Evolutionary conservation across 306 rosid species (phyloP).

Genomic region (Acacia confusa): DNA sequence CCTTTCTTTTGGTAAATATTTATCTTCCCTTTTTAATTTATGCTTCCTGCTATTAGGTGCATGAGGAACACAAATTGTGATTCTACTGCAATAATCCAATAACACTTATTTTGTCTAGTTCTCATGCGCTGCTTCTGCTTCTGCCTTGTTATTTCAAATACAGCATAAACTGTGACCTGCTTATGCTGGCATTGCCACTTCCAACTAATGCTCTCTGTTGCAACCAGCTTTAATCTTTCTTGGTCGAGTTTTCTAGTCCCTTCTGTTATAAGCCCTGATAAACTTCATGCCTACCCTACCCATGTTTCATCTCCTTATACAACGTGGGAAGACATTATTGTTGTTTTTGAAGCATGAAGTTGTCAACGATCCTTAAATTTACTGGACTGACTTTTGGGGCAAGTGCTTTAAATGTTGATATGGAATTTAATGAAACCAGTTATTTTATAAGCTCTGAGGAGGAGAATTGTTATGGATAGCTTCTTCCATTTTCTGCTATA

Average conservation of each 20-base stretch:
- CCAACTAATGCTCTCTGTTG: not conserved
- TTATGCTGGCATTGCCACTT: not conserved
- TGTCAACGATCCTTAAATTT: not conserved
- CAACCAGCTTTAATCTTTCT: not conserved
- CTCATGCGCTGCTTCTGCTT: not conserved
- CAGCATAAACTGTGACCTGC: not conserved
- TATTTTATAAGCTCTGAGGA: not conserved
- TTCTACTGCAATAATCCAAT: not conserved
- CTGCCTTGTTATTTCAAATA: not conserved
- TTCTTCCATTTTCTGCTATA: not conserved
- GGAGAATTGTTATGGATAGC: not conserved
- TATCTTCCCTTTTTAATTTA: not conserved
- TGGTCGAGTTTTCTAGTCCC: not conserved
- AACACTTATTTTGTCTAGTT: not conserved
- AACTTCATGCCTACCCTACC: not conserved
- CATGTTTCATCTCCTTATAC: not conserved
- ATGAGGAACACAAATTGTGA: not conserved
- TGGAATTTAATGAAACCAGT: not conserved
- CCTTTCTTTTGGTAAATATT: not conserved
- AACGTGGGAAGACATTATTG: not conserved
- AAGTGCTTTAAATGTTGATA: not conserved
- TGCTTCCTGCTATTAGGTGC: not conserved
- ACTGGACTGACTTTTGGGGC: not conserved
- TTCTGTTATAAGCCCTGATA: not conserved
- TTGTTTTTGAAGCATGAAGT: not conserved